Percentiles rank a stretch among this genome's conserved stretches.
Conservation (phyloP, 2,329 filamentous ascomycete species). For the Fusarium luffae region DNA sequence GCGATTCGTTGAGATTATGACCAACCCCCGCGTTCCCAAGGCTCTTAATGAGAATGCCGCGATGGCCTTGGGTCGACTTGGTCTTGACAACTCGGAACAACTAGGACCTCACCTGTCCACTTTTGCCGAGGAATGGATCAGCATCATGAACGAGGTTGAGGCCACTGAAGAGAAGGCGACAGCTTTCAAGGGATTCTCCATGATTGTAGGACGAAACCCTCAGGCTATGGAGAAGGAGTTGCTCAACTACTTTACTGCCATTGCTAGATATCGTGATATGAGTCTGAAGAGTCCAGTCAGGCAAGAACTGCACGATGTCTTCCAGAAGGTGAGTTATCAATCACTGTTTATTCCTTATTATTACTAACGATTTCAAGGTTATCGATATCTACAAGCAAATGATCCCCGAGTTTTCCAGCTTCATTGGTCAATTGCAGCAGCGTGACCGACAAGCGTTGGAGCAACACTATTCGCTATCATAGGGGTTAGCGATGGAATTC, state of each 20-base stretch:
- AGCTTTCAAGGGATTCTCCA: constrained; percentile 89
- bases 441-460: constrained; percentile 63
- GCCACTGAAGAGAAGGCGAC: constrained; percentile 94
- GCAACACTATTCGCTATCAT: constrained; percentile 58
- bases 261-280: constrained; percentile 80
- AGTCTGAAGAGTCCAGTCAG: constrained; percentile 69
- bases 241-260: constrained; percentile 82
- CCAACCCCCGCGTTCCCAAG: constrained; percentile 84
- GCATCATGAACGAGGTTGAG: constrained; percentile 83
- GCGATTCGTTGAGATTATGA: constrained; percentile 83
- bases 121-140: constrained; percentile 85
- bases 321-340: constrained; percentile 73
- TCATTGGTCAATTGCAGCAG: constrained; percentile 62
- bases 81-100: constrained; percentile 78
- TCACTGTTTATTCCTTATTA: neutral
- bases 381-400: constrained; percentile 67
- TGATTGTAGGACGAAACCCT: constrained; percentile 86
- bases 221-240: constrained; percentile 91
- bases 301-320: constrained; percentile 75
- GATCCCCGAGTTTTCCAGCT: constrained; percentile 68
- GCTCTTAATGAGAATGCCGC: constrained; percentile 94
- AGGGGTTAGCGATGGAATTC: neutral
- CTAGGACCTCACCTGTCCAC: constrained; percentile 82
- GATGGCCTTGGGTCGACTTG: constrained; percentile 89
- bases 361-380: constrained; percentile 52